Percentiles rank a stretch among this genome's conserved stretches.
Conservation (phyloP, 2,329 filamentous ascomycete genomes). For the Pyrenochaeta sp. region DNA sequence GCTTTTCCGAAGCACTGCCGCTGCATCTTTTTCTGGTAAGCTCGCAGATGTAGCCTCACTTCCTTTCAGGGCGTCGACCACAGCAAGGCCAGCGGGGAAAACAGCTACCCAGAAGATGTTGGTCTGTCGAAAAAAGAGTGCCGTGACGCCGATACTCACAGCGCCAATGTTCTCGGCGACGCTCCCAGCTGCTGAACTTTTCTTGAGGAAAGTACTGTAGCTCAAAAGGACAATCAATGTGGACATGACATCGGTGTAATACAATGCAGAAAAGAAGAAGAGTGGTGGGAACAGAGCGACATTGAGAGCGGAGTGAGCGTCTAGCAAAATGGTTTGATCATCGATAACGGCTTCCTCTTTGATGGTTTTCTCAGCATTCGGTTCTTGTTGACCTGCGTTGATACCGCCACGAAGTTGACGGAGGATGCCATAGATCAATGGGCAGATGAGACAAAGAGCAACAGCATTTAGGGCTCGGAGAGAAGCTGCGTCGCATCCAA, state of each 20-base stretch:
- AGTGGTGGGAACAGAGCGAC: constrained; percentile 85
- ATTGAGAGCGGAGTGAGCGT: constrained; percentile 74
- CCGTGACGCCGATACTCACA: constrained; percentile 67
- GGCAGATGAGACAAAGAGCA: constrained; percentile 48
- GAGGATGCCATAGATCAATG: constrained; percentile 38
- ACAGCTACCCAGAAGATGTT: constrained; percentile 96
- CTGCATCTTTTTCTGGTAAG: background rate
- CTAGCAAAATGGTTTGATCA: constrained; percentile 47
- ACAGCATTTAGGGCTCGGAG: constrained; percentile 51
- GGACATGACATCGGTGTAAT: constrained; percentile 92
- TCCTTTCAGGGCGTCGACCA: constrained; percentile 38
- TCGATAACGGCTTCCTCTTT: background rate
- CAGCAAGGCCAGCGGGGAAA: constrained; percentile 69
- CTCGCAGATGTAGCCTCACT: constrained; percentile 4
- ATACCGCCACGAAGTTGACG: constrained; percentile 19
- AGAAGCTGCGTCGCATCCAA: constrained; percentile 51
- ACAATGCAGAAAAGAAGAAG: constrained; percentile 95
- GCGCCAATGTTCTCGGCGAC: constrained; percentile 20
- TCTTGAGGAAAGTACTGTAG: constrained; percentile 63
- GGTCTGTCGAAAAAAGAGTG: constrained; percentile 86
- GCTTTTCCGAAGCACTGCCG: constrained; percentile 18
- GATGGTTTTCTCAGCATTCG: background rate
- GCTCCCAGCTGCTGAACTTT: constrained; percentile 15
- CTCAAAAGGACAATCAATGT: constrained; percentile 76
- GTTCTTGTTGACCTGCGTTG: constrained; percentile 1